Percentiles rank a stretch among this genome's conserved stretches.
Evolutionary conservation across 257 asterid genomes (phyloP).

Genomic region (Agastache rugosa): DNA sequence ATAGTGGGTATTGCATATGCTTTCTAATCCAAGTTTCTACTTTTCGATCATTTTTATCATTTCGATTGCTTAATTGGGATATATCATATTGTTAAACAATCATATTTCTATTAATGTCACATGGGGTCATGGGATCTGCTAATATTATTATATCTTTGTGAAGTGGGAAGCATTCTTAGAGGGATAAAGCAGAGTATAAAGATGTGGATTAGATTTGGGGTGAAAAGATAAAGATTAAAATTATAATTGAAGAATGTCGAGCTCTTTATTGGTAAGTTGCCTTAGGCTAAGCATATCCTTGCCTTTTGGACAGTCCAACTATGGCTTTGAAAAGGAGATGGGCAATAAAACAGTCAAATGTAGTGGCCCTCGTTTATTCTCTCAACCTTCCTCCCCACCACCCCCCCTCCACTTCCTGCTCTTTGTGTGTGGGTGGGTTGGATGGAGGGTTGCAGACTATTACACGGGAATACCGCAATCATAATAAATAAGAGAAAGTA

Average conservation of each 20-base stretch:
- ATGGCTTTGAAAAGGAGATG: constrained; percentile 15
- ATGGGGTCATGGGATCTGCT: constrained; percentile 46
- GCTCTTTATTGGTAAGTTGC: constrained; percentile 22
- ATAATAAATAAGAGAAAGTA: no score
- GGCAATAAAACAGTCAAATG: background rate
- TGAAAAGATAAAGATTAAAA: constrained; percentile 23
- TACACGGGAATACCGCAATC: no score
- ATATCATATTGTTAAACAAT: constrained; percentile 4
- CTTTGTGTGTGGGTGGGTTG: no score
- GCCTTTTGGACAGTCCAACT: constrained; percentile 25
- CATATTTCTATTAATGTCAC: constrained; percentile 24
- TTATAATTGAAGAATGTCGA: constrained; percentile 10
- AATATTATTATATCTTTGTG: constrained; percentile 34
- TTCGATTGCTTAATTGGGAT: constrained; percentile 32
- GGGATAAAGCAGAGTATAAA: constrained; percentile 32
- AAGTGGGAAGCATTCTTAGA: constrained; percentile 26
- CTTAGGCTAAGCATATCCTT: constrained; percentile 31
- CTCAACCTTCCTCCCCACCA: background rate
- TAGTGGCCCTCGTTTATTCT: background rate
- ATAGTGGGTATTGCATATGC: constrained; percentile 32
- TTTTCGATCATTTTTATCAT: constrained; percentile 18
- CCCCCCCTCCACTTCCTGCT: no score
- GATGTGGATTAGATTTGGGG: constrained; percentile 30
- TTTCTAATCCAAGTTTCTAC: constrained; percentile 25
- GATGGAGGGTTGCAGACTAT: no score